phyloP scores from a whole-genome alignment of 2,329 filamentous ascomycete species.

The Curvularia sp. region DNA sequence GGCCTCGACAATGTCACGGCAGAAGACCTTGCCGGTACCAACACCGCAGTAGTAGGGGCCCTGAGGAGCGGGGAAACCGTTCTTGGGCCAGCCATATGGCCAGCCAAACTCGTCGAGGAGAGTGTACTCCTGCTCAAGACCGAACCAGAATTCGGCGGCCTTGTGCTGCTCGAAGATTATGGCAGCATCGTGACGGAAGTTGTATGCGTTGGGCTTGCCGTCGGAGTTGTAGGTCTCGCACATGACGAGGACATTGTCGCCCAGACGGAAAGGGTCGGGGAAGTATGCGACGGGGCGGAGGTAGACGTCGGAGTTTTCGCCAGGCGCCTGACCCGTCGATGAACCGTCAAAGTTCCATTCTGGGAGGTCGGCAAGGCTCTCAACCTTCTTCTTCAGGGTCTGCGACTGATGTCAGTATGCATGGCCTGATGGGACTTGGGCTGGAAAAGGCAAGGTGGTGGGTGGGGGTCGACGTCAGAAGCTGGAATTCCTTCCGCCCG shows the following conservation, averaged over 20 bases:
- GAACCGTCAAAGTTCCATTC: slow-evolving; percentile 89
- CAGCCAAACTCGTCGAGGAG: slow-evolving; percentile 84
- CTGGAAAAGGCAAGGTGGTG: slow-evolving; percentile 11
- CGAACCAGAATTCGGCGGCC: slow-evolving; percentile 91
- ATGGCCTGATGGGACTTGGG: slow-evolving; percentile 10
- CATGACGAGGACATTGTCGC: slow-evolving; percentile 92
- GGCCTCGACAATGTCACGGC: slow-evolving; percentile 95
- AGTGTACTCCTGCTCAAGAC: slow-evolving; percentile 97
- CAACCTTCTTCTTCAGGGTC: slow-evolving; percentile 68
- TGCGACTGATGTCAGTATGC: slow-evolving; percentile 47
- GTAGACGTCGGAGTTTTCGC: slow-evolving; percentile 97
- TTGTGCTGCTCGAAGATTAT: slow-evolving; percentile 89
- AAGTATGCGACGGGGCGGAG: slow-evolving; percentile 87
- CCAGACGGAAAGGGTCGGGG: slow-evolving; percentile 88
- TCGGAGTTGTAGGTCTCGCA: slow-evolving; percentile 94
- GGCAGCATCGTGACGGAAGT: slow-evolving; percentile 90
- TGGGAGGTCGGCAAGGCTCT: slow-evolving; percentile 68
- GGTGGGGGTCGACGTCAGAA: slow-evolving; percentile 11
- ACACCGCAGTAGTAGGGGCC: slow-evolving; percentile 99
- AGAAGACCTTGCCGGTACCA: slow-evolving; percentile 94
- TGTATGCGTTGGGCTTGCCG: slow-evolving; percentile 97
- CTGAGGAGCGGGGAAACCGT: slow-evolving; percentile 89
- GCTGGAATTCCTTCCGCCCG: slow-evolving; percentile 20
- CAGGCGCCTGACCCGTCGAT: slow-evolving; percentile 88
- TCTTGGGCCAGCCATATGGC: slow-evolving; percentile 90